A percentile compares a stretch with the other conserved stretches of the same genome.
Evolutionary conservation across 2,329 filamentous ascomycete species (phyloP).

Genomic region (Ophiostoma fasciatum): DNA sequence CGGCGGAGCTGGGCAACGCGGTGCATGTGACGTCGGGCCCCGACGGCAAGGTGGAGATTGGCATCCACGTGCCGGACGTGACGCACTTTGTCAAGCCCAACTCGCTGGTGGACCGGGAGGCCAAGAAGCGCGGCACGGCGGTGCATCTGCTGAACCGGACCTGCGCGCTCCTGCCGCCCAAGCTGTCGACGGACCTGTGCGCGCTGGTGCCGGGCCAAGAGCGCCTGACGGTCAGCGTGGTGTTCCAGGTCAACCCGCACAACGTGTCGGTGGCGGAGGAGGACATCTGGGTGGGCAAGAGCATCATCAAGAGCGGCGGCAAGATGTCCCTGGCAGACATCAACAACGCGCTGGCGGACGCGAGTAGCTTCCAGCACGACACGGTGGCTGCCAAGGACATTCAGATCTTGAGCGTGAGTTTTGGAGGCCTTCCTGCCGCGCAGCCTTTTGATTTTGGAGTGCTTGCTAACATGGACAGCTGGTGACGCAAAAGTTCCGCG

Average conservation of each 20-base stretch:
- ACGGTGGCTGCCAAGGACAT: constrained; percentile 61
- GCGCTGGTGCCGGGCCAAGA: constrained; percentile 79
- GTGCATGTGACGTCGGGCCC: constrained; percentile 76
- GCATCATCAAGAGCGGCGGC: constrained; percentile 80
- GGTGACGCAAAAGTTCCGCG: constrained; percentile 80
- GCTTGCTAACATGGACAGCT: constrained; percentile 29
- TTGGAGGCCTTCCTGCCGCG: not conserved
- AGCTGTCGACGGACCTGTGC: constrained; percentile 75
- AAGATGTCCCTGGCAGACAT: constrained; percentile 78
- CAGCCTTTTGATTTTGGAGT: not conserved
- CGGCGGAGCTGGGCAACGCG: constrained; percentile 79
- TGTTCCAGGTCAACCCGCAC: constrained; percentile 76
- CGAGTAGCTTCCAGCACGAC: constrained; percentile 45
- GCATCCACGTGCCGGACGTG: constrained; percentile 88
- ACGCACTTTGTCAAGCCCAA: constrained; percentile 95
- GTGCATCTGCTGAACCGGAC: constrained; percentile 86
- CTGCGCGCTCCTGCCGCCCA: constrained; percentile 76
- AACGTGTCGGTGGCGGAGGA: constrained; percentile 69
- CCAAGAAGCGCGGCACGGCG: constrained; percentile 92
- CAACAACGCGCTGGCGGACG: constrained; percentile 60
- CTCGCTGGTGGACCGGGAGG: constrained; percentile 89
- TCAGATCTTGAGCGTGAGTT: constrained; percentile 56
- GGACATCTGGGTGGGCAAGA: constrained; percentile 87
- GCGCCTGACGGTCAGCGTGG: constrained; percentile 77
- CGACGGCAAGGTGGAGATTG: constrained; percentile 83